These are phyloP conservation scores for Trametes sanguinea DNA, from an alignment of 768 basidiomycete genomes.

Conservation along the genomic window DNA sequence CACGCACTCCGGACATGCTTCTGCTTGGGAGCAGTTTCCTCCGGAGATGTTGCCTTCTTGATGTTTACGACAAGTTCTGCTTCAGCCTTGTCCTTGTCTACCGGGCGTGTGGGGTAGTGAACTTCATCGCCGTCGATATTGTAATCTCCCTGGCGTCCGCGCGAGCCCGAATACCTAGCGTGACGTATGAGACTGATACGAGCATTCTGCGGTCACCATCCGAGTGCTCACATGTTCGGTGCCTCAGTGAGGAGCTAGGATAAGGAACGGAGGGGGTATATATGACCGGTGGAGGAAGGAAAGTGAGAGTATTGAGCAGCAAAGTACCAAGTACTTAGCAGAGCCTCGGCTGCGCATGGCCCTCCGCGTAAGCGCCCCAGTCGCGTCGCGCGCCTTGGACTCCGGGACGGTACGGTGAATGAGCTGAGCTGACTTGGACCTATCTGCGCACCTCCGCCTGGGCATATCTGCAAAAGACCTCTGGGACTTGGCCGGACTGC, in stretches of 20 bases:
- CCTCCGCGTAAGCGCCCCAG: conserved; percentile 7
- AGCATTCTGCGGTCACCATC: not conserved
- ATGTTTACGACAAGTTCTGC: conserved; percentile 91
- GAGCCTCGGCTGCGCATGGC: conserved; percentile 6
- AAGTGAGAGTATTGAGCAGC: not conserved
- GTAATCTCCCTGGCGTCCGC: conserved; percentile 40
- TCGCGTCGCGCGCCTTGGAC: conserved; percentile 3
- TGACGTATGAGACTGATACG: not conserved
- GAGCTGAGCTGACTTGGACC: no score
- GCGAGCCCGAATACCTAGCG: conserved; percentile 26
- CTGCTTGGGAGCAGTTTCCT: conserved; percentile 97
- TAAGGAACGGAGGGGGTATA: conserved; percentile 2
- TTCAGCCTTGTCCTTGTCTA: conserved; percentile 98
- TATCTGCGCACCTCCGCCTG: not conserved
- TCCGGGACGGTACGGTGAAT: no score
- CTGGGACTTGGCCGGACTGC: not conserved
- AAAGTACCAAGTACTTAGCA: not conserved
- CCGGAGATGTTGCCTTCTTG: conserved; percentile 96
- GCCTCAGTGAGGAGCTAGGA: not conserved
- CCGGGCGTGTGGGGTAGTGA: conserved; percentile 95
- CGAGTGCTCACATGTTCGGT: conserved; percentile 1
- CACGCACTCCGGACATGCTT: conserved; percentile 98
- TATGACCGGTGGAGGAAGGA: conserved; percentile 2
- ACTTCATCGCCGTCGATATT: conserved; percentile 80
- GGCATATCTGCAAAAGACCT: not conserved